Evolutionary conservation across 2,329 filamentous ascomycete genomes (phyloP).

Genomic region (Exophiala viscosa): DNA sequence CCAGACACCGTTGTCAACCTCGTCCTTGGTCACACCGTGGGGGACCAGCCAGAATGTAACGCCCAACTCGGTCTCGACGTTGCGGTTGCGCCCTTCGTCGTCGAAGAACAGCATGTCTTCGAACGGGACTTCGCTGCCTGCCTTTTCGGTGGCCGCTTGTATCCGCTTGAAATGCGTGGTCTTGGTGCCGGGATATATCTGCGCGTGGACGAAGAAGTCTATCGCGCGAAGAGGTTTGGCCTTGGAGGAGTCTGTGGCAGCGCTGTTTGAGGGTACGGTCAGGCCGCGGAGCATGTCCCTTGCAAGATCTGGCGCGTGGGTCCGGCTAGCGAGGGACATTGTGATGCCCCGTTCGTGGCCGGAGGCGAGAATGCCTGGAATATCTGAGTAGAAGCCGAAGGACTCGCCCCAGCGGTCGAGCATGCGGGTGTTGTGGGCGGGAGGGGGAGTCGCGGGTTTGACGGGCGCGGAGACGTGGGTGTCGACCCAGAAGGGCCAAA

Average conservation of each 20-base stretch:
- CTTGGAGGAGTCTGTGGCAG: conserved; percentile 67
- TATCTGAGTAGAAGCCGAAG: conserved; percentile 68
- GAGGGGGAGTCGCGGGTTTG: conserved; percentile 52
- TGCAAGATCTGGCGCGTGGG: conserved; percentile 72
- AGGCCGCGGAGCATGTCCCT: conserved; percentile 75
- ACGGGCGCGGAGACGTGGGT: conserved; percentile 80
- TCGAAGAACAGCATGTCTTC: conserved; percentile 95
- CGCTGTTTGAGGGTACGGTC: conserved; percentile 51
- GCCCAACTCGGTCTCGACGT: conserved; percentile 70
- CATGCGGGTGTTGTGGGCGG: conserved; percentile 17
- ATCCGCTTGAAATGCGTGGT: conserved; percentile 77
- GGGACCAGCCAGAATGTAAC: conserved; percentile 79
- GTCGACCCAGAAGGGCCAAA: conserved; percentile 99
- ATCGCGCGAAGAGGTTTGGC: conserved; percentile 48
- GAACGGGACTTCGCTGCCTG: conserved; percentile 56
- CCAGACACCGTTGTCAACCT: conserved; percentile 73
- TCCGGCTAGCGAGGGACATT: conserved; percentile 76
- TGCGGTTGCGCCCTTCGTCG: conserved; percentile 79
- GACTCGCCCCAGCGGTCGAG: conserved; percentile 55
- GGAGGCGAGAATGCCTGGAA: conserved; percentile 63
- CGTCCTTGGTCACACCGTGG: conserved; percentile 71
- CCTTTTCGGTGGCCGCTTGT: conserved; percentile 44
- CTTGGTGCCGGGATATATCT: conserved; percentile 73
- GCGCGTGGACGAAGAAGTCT: conserved; percentile 55
- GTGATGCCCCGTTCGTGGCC: conserved; percentile 53